phyloP scores from a whole-genome alignment of 2,329 filamentous ascomycete species.

The Calonectria hongkongensis region DNA sequence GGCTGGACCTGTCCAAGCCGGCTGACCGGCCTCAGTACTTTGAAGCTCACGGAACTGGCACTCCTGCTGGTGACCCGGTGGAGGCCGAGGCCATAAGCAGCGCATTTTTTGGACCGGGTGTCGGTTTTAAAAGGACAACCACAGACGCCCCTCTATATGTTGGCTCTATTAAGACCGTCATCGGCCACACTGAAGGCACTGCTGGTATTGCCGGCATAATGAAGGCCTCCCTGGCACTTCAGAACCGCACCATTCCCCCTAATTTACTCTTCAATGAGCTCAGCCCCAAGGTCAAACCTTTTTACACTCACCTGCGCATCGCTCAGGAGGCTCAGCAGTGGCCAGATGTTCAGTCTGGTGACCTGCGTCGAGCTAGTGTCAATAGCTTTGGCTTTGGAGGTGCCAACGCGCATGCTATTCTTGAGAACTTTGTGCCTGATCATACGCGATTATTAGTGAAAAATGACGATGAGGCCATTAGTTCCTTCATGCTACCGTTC shows the following conservation, averaged over 20 bases:
- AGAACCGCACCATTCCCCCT: slow-evolving; percentile 50
- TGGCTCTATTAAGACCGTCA: slow-evolving; percentile 54
- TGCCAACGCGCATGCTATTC: slow-evolving; percentile 63
- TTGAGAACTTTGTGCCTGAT: slow-evolving; percentile 52
- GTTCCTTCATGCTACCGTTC: slow-evolving; percentile 25
- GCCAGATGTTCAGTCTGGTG: slow-evolving; percentile 39
- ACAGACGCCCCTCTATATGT: slow-evolving; percentile 42
- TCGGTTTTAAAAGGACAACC: slow-evolving; percentile 43
- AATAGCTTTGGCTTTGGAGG: slow-evolving; percentile 64
- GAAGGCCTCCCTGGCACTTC: slow-evolving; percentile 44
- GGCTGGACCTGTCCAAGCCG: not conserved
- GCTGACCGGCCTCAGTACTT: slow-evolving; percentile 7
- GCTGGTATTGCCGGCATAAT: slow-evolving; percentile 51
- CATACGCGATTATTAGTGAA: not conserved
- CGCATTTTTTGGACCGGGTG: not conserved
- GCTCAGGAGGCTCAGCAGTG: slow-evolving; percentile 45
- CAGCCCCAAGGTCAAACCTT: slow-evolving; percentile 54
- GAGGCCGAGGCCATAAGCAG: not conserved
- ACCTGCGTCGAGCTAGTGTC: slow-evolving; percentile 48
- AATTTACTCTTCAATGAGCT: slow-evolving; percentile 56
- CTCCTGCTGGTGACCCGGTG: not conserved
- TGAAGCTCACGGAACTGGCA: slow-evolving; percentile 18
- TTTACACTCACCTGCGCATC: slow-evolving; percentile 49
- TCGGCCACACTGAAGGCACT: slow-evolving; percentile 54
- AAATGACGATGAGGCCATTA: not conserved